Evolutionary conservation across 1,284 basidiomycete species (phyloP).

Genomic region (Chalciporus sp.): DNA sequence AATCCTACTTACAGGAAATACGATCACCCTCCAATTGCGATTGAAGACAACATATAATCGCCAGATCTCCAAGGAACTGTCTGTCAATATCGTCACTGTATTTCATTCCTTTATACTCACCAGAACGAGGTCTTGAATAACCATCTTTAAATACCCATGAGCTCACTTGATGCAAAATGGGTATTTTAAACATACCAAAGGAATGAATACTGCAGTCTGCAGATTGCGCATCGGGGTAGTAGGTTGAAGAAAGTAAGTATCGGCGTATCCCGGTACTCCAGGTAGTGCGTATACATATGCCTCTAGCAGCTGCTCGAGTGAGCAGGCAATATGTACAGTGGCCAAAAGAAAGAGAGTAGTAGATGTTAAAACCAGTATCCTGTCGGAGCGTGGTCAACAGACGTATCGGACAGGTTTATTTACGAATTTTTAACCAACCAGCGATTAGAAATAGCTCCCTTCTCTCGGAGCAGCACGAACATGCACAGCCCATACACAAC

Average conservation of each 20-base stretch:
- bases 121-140: too few species aligned
- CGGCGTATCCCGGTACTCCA: background rate
- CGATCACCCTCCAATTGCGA: too few species aligned
- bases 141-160: too few species aligned
- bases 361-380: background rate
- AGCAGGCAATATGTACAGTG: background rate
- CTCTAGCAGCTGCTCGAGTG: conserved; percentile 5
- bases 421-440: background rate
- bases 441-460: background rate
- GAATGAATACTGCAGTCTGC: too few species aligned
- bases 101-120: too few species aligned
- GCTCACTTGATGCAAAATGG: too few species aligned
- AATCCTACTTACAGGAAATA: too few species aligned
- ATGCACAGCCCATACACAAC: background rate
- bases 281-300: background rate
- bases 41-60: too few species aligned
- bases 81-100: too few species aligned
- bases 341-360: conserved; percentile 1
- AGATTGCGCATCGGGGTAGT: background rate
- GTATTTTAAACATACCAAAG: too few species aligned
- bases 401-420: too few species aligned
- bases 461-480: background rate
- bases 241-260: background rate
- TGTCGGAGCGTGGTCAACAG: background rate
- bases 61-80: too few species aligned